Evolutionary conservation across 495 filamentous ascomycete genomes (phyloP).

Genomic region (Xylaria telfairii): DNA sequence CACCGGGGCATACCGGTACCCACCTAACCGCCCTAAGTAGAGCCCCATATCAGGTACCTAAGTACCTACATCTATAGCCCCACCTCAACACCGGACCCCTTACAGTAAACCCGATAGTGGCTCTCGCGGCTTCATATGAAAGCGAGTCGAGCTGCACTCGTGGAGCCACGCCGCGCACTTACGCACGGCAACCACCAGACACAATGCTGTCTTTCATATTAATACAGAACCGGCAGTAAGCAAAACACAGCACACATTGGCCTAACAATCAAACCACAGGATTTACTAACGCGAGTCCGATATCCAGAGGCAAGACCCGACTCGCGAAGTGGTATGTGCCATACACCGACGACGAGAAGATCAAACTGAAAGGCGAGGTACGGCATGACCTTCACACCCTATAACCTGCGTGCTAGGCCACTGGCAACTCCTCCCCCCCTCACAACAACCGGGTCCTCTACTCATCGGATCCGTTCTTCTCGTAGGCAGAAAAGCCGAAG

Average conservation of each 20-base stretch:
- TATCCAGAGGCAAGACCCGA: constrained; percentile 89
- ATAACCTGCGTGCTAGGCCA: neutral
- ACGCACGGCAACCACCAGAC: constrained; percentile 2
- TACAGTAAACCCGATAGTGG: neutral
- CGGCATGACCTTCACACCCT: constrained; percentile 1
- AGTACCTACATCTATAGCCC: neutral
- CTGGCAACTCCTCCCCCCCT: neutral
- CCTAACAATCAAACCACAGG: neutral
- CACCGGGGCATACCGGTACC: neutral
- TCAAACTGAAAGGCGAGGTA: constrained; percentile 91
- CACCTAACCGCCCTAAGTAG: no score
- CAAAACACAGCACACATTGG: constrained; percentile 8
- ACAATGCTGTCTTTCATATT: constrained; percentile 88
- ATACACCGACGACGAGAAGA: constrained; percentile 96
- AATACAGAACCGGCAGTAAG: constrained; percentile 93
- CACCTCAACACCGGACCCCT: neutral
- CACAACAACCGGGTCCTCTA: neutral
- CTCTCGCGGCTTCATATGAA: constrained; percentile 8
- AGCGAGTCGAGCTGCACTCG: neutral
- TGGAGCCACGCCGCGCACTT: neutral
- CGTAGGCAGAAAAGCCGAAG: neutral
- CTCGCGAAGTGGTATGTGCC: constrained; percentile 99
- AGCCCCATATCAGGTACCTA: no score
- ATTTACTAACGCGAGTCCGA: constrained; percentile 3
- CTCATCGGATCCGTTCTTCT: neutral